phyloP scores from a whole-genome alignment of 176 grass and related monocot species.

The Aegilops speltoides region DNA sequence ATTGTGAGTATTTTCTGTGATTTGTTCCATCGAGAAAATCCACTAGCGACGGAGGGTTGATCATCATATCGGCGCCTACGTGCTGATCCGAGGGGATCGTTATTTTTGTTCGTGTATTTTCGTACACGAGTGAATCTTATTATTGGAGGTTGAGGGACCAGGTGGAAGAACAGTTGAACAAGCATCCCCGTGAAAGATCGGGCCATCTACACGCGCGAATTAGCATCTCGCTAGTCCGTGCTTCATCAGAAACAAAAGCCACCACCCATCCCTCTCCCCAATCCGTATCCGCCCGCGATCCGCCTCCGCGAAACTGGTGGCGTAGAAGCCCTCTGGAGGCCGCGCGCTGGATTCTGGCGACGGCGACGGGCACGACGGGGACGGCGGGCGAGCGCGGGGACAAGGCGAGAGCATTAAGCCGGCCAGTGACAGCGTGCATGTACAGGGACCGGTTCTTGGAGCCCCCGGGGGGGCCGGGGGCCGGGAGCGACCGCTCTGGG shows the following conservation, averaged over 20 bases:
- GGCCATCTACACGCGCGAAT: too few relatives aligned
- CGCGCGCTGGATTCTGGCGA: background rate
- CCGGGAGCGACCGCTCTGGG: background rate
- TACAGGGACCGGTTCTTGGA: constrained; percentile 26
- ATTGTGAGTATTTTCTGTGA: too few relatives aligned
- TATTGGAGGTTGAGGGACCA: too few relatives aligned
- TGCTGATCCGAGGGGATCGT: too few relatives aligned
- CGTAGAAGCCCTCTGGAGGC: background rate
- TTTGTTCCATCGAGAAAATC: too few relatives aligned
- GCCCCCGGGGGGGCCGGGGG: background rate
- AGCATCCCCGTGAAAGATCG: too few relatives aligned
- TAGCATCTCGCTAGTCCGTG: too few relatives aligned
- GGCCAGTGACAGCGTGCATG: constrained; percentile 32
- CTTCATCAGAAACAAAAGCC: background rate
- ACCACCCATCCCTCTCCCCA: background rate
- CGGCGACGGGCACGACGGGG: constrained; percentile 15
- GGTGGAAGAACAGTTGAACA: too few relatives aligned
- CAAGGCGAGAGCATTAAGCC: background rate
- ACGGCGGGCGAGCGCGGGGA: constrained; percentile 8
- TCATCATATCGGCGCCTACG: too few relatives aligned
- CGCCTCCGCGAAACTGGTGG: constrained; percentile 18
- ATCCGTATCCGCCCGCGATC: background rate
- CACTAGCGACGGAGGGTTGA: too few relatives aligned
- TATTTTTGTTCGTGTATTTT: too few relatives aligned
- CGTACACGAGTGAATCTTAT: too few relatives aligned